phyloP scores from a whole-genome alignment of 192 early-diverging fungal species.

The Rhizoclosmatium sp. region DNA sequence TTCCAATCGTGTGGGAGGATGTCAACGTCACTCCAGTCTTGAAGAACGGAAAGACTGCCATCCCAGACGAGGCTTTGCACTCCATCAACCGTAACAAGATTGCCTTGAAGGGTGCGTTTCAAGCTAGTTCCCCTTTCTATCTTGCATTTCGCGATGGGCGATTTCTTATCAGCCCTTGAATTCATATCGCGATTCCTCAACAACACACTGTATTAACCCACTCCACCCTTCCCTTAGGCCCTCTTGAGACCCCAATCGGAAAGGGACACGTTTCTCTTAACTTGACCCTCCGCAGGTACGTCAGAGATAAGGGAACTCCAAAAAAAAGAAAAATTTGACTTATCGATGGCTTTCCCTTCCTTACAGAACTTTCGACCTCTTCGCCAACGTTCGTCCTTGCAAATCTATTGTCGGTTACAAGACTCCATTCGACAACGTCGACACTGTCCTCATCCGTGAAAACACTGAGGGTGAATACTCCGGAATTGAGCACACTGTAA shows the following conservation, averaged over 20 bases:
- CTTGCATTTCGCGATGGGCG: too few relatives aligned
- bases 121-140: too few relatives aligned
- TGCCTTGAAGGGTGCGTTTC: conserved; percentile 82
- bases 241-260: conserved; percentile 97
- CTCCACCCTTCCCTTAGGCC: conserved; percentile 51
- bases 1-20: conserved; percentile 96
- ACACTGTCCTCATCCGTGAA: conserved; percentile 98
- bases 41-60: conserved; percentile 90
- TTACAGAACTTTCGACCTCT: conserved; percentile 96
- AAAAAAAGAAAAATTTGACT: conserved; percentile 15
- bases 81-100: conserved; percentile 96
- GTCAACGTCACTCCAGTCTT: conserved; percentile 93
- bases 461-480: conserved; percentile 99
- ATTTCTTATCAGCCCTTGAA: background rate
- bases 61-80: conserved; percentile 88
- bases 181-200: background rate
- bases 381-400: conserved; percentile 98
- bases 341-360: conserved; percentile 68
- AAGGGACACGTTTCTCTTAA: conserved; percentile 98
- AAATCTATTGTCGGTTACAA: conserved; percentile 95
- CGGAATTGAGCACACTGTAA: conserved; percentile 92
- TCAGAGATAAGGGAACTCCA: background rate
- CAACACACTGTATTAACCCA: background rate
- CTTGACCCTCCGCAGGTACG: conserved; percentile 63
- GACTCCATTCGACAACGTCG: conserved; percentile 95